Base-by-base conservation (phyloP, 345 rosid species). In the Leavenworthia alabamica region DNA sequence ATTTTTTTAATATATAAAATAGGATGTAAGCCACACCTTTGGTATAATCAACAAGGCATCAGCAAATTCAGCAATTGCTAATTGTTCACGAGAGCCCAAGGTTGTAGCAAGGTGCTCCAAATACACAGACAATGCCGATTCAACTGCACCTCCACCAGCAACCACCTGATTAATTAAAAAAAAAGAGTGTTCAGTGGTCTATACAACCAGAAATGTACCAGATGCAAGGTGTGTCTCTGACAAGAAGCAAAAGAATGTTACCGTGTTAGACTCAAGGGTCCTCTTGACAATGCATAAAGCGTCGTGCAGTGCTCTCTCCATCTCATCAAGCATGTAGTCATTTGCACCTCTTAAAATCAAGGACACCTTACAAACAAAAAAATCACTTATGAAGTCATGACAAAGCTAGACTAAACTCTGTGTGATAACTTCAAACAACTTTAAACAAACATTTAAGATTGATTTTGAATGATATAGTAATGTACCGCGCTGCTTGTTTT, bases 81-180 rank as follows among this genome's bases (percentile, higher is more conserved):
- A 74, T 72, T 93, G 97, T 79, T 89, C 96, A 5, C 95, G 86
- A 16, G 97, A 93, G 56, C 97, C 96, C 41, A 89, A 73, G 49
- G 96, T 93, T 40, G 92, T 87, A 19, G 96, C 99, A 36, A 89
- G 95, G 70, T 84, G 86, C 74, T 93, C 96, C 83, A 93, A 62
- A 68, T 89, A 86, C 27, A 93, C 96, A 44, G 97, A 84, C 50
- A 89, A 74, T 33, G 99, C 95, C 60, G 96, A 71, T 68, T 93
- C 97, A 59, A 93, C 97, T 1, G 99, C 99, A 59, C 97, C 99
- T 68, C 99, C 99, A 59, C 97, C 99, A 1, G 97, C 99, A 33
- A 93, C 99, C 44, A 89, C 97, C 99, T 89, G 64, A 76, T 20
- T 24, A 46, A 76, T 20, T 24, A 46, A 60, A 59, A 51, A 12